These are phyloP conservation scores for Colletotrichum destructivum DNA, from an alignment of 2,329 filamentous ascomycete species.

Conservation along the genomic window DNA sequence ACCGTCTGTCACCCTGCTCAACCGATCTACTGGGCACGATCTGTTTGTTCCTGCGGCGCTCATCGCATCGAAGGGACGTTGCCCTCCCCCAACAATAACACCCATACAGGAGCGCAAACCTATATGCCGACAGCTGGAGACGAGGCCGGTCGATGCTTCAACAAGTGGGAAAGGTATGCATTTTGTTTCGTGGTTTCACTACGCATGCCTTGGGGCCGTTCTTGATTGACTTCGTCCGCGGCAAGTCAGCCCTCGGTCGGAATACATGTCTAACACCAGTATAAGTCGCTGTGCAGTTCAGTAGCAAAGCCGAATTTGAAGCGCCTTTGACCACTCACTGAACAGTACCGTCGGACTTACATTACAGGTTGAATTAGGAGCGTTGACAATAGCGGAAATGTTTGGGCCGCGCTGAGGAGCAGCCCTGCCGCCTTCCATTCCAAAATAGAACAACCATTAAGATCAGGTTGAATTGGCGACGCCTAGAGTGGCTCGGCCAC, in stretches of 20 bases:
- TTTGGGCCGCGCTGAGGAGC: neutral
- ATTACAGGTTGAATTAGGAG: neutral
- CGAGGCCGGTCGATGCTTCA: neutral
- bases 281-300: neutral
- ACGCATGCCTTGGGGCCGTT: neutral
- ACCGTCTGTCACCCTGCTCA: neutral
- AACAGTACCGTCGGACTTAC: neutral
- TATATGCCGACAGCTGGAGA: neutral
- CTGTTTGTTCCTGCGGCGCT: neutral
- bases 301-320: no score
- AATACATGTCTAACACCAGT: neutral
- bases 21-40: no score
- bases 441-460: neutral
- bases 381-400: neutral
- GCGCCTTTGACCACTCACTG: neutral
- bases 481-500: neutral
- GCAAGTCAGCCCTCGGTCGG: neutral
- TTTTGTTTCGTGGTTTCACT: constrained; percentile 3
- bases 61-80: neutral
- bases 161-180: neutral
- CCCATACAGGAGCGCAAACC: neutral
- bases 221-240: neutral
- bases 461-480: neutral
- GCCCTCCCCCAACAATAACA: neutral
- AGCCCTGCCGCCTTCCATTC: no score